Evolutionary conservation across 805 yeast species (phyloP).

Genomic region (Ogataea sp.): DNA sequence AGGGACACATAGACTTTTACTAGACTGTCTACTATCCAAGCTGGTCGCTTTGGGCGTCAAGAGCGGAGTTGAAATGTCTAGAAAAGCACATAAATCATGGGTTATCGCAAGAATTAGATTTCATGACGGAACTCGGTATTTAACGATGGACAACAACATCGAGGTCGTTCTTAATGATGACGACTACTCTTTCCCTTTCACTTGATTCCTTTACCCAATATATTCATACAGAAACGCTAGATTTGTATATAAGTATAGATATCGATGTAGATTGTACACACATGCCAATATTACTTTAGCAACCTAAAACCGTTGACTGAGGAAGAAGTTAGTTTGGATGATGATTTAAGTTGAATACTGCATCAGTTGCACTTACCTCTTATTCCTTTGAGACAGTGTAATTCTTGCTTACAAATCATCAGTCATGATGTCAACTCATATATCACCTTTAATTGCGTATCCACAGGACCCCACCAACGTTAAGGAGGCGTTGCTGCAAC

Average conservation of each 20-base stretch:
- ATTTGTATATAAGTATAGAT: too few species aligned
- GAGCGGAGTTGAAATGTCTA: constrained; percentile 16
- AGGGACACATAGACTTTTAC: constrained; percentile 17
- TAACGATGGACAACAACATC: not conserved
- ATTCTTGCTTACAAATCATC: too few species aligned
- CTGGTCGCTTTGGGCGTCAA: constrained; percentile 18
- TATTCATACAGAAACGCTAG: too few species aligned
- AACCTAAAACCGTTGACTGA: too few species aligned
- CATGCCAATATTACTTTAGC: too few species aligned
- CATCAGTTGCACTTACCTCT: too few species aligned
- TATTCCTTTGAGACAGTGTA: too few species aligned
- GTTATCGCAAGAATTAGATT: constrained; percentile 13
- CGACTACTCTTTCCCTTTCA: not conserved
- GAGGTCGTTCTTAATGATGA: not conserved
- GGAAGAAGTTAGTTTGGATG: too few species aligned
- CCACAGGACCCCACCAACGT: constrained; percentile 4
- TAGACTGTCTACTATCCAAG: constrained; percentile 18
- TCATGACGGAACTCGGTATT: not conserved
- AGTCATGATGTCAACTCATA: too few species aligned
- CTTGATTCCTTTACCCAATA: not conserved
- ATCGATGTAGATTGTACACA: too few species aligned
- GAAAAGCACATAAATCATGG: constrained; percentile 20
- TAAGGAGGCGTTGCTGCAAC: constrained; percentile 6
- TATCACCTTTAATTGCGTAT: constrained; percentile 3
- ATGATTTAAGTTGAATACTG: too few species aligned